phyloP scores from a whole-genome alignment of 1,284 basidiomycete species.

The Apiotrichum sp. region DNA sequence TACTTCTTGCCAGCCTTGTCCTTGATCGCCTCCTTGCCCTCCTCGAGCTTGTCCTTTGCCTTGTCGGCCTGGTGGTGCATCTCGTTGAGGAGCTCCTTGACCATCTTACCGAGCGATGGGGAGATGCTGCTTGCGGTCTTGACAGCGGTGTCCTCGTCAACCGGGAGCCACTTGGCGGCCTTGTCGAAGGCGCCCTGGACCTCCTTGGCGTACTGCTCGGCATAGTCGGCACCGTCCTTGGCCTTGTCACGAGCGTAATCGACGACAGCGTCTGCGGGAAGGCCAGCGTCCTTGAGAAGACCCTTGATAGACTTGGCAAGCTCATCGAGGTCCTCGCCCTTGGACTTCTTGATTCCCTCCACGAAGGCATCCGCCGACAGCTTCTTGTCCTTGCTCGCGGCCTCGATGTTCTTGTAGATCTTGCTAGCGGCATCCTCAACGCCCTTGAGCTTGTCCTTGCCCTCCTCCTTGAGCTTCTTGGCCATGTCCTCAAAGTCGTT shows the following conservation, averaged over 20 bases:
- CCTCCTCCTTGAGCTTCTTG: slow-evolving; percentile 37
- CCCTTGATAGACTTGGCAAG: slow-evolving; percentile 40
- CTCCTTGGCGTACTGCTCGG: slow-evolving; percentile 35
- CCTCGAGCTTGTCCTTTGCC: slow-evolving; percentile 24
- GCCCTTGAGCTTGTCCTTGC: slow-evolving; percentile 36
- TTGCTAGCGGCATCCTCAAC: slow-evolving; percentile 40
- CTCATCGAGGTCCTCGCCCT: slow-evolving; percentile 39
- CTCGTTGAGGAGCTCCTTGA: slow-evolving; percentile 36
- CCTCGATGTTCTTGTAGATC: slow-evolving; percentile 37
- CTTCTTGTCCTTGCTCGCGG: slow-evolving; percentile 39
- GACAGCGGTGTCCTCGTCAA: slow-evolving; percentile 38
- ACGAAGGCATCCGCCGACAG: slow-evolving; percentile 31
- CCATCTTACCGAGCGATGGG: slow-evolving; percentile 38
- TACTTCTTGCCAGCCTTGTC: slow-evolving; percentile 22
- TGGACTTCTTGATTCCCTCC: slow-evolving; percentile 36
- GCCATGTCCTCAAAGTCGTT: slow-evolving; percentile 36
- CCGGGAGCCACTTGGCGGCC: slow-evolving; percentile 32
- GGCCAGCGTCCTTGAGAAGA: slow-evolving; percentile 40
- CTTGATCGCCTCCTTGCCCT: slow-evolving; percentile 3
- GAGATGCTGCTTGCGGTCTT: slow-evolving; percentile 34
- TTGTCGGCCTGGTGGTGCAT: slow-evolving; percentile 19
- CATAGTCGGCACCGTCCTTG: slow-evolving; percentile 36
- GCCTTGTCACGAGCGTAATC: slow-evolving; percentile 34
- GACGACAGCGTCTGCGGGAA: slow-evolving; percentile 41
- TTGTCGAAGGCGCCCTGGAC: slow-evolving; percentile 28